Percentiles rank a stretch among this genome's conserved stretches.
phyloP scores from a whole-genome alignment of 257 asterid species.

The Parsonsia alboflavescens region DNA sequence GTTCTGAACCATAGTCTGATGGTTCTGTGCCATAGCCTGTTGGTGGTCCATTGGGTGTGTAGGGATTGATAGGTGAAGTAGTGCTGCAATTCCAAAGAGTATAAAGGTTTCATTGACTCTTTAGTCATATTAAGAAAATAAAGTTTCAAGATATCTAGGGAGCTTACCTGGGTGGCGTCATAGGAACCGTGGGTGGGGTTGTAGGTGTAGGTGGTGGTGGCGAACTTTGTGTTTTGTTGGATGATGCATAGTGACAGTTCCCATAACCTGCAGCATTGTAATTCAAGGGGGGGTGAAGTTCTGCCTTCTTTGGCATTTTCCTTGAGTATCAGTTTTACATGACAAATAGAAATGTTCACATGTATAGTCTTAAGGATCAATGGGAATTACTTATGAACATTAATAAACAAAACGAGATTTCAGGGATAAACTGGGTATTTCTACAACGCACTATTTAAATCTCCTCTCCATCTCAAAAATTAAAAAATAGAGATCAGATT shows the following conservation, averaged over 20 bases:
- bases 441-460: background rate
- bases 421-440: background rate
- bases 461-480: no score
- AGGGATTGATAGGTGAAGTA: constrained; percentile 50
- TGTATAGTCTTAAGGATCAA: no score
- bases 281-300: background rate
- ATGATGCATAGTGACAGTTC: constrained; percentile 56
- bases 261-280: constrained; percentile 63
- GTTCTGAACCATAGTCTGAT: constrained; percentile 49
- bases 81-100: constrained; percentile 51
- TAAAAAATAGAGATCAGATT: background rate
- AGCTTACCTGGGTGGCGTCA: constrained; percentile 71
- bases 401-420: no score
- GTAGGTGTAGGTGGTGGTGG: constrained; percentile 26
- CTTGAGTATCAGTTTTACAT: background rate
- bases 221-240: constrained; percentile 6
- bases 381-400: background rate
- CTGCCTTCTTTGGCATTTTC: background rate
- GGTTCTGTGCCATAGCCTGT: constrained; percentile 48
- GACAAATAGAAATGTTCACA: background rate
- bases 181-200: constrained; percentile 20
- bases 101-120: constrained; percentile 15
- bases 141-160: background rate
- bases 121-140: background rate
- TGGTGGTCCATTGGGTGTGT: constrained; percentile 49